Conservation (phyloP, 176 grass and related monocot species). For the Carex pumila region DNA sequence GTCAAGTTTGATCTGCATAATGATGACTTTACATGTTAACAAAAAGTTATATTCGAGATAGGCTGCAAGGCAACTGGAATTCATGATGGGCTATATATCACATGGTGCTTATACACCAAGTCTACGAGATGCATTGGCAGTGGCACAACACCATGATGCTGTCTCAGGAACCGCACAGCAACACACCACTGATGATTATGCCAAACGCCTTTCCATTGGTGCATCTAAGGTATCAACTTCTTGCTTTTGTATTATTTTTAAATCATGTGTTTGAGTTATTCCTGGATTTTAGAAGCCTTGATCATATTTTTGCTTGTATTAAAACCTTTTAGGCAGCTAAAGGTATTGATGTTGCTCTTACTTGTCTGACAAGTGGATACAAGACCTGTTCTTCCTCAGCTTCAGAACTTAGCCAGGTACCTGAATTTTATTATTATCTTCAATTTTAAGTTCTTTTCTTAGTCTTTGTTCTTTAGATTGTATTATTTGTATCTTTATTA, state of each 20-base stretch:
- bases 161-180: conserved; percentile 74
- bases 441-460: not conserved
- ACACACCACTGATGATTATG: conserved; percentile 83
- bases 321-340: conserved; percentile 44
- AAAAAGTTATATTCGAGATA: conserved; percentile 27
- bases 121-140: conserved; percentile 73
- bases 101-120: conserved; percentile 47
- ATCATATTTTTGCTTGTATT: not conserved
- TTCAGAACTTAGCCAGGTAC: conserved; percentile 61
- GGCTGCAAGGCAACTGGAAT: conserved; percentile 82
- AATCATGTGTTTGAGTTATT: not conserved
- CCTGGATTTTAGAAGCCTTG: not conserved
- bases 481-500: not conserved
- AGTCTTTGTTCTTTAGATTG: not conserved
- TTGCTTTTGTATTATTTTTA: not conserved
- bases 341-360: conserved; percentile 52
- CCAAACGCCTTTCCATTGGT: conserved; percentile 76
- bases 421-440: conserved; percentile 5
- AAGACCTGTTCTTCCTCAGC: conserved; percentile 32
- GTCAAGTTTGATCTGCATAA: not conserved
- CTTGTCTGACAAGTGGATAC: conserved; percentile 48
- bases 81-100: conserved; percentile 34
- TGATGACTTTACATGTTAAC: not conserved
- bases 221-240: conserved; percentile 35
- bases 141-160: conserved; percentile 87